A percentile compares a stretch with the other conserved stretches of the same genome.
These are phyloP conservation scores for Zygoascus ofunaensis DNA, from an alignment of 805 yeast genomes.

Conservation along the genomic window DNA sequence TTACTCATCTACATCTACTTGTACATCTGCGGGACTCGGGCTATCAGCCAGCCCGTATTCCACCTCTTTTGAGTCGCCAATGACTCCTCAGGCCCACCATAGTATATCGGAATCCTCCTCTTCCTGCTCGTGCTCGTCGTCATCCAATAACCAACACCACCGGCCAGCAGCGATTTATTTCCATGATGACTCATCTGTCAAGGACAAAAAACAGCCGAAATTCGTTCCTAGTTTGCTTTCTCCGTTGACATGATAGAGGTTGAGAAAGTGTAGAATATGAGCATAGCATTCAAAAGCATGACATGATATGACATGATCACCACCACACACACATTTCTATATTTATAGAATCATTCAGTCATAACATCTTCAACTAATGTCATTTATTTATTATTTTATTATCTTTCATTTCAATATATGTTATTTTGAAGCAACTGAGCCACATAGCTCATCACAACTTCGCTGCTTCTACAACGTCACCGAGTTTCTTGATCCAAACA, in stretches of 20 bases:
- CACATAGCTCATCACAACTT: no score
- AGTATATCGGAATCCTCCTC: no score
- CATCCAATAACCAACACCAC: not conserved
- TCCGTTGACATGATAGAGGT: not conserved
- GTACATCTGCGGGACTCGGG: not conserved
- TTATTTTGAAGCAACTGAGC: no score
- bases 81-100: not conserved
- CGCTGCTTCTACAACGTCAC: constrained; percentile 6
- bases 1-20: not conserved
- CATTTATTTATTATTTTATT: no score
- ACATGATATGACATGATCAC: no score
- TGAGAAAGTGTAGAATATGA: no score
- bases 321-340: no score
- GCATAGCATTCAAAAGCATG: no score
- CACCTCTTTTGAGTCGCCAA: not conserved
- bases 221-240: not conserved
- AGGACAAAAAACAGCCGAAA: not conserved
- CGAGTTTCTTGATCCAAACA: constrained; percentile 31
- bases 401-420: no score
- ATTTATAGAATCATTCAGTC: no score
- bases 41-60: not conserved
- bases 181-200: not conserved
- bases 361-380: no score
- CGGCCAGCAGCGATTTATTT: no score
- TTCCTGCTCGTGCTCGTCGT: not conserved